Evolutionary conservation across 805 yeast species (phyloP), one percentile per base, ranked within the genome.

Genomic region (Yamadazyma paraphyllophila): DNA sequence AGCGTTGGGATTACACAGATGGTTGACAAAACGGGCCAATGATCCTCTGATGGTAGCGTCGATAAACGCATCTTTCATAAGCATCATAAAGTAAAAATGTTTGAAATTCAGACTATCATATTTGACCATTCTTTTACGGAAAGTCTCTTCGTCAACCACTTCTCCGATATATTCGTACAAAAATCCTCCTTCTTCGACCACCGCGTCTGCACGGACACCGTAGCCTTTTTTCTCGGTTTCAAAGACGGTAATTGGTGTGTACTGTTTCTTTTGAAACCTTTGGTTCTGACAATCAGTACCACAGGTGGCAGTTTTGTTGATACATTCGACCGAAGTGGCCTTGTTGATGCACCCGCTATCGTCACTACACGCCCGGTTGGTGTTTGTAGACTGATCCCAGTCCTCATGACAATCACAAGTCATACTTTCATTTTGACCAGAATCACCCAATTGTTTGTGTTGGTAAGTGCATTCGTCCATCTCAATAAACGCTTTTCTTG

Each of bases 11-110:
- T 80, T 83, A 65, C 99, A 92, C 15, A 96, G 88, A 66, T 92
- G 99, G 65, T 92, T 92, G 61, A 94, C 86, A 67, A 91, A 94
- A 46, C 99, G 75, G 1, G 96, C 97, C 45, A 92, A 66, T 14
- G 89, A 81, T 7, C 98, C 99, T 67, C 80, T 85, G 40, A 76
- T 76, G 1, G 98, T 92, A 39, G 99, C 99, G 65, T 92, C 99
- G 47, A 92, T 88, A 60, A 90, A 94, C 60, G 92, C 92, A 48
- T 89, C 90, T 62, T 83, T 87, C 56, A 89, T 94, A 48, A 91
- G 76, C 96, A 88, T 88, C 97, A 91, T 91, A 65, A 91, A 91
- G 66, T 91, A 91, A 57, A 91, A 91, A 65, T 91, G 97, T 62
- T 80, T 81, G 50, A 83, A 73, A 4, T 83, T 80, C 56, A 76